Evolutionary conservation across 306 rosid species (phyloP), one percentile per base, ranked within the genome.

Genomic region (Vigna angularis): DNA sequence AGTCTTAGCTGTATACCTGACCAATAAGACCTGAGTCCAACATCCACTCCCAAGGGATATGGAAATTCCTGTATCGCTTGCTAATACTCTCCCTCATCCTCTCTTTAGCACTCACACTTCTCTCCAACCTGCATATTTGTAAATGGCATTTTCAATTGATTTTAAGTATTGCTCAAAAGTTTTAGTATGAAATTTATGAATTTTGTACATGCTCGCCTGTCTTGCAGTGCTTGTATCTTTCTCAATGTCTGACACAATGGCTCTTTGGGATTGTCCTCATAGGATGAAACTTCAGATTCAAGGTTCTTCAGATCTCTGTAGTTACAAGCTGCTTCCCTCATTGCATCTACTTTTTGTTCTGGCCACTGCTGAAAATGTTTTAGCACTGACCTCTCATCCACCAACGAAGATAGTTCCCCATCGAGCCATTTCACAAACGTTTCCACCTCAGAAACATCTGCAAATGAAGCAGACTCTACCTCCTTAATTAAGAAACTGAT

Each of bases 1-100:
- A 40, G 18, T 78, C 30, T 26, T 16, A 42, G 32, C 20, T 75
- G 10, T 83, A 7, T 82, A 94, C 98, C 97, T 89, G 94, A 64
- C 93, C 90, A 30, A 88, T 79, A 17, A 95, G 84, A 45, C 96
- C 99, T 4, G 91, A 63, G 55, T 90, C 98, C 42, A 85, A 61
- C 93, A 91, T 81, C 99, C 99, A 95, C 32, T 93, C 91, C 91
- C 91, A 93, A 11, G 99, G 99, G 48, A 95, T 93, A 77, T 86
- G 92, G 42, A 91, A 86, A 74, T 81, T 89, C 79, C 85, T 87
- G 72, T 95, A 95, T 61, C 82, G 82, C 75, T 88, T 93, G 81
- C 93, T 84, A n/a, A 84, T 68, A 22, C 72, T 81, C 65, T 95
- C 99, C 79, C 98, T 88, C 45, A 87, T 88, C 75, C 94, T 90